phyloP scores from a whole-genome alignment of 345 rosid species.

The Hypericum perforatum region DNA sequence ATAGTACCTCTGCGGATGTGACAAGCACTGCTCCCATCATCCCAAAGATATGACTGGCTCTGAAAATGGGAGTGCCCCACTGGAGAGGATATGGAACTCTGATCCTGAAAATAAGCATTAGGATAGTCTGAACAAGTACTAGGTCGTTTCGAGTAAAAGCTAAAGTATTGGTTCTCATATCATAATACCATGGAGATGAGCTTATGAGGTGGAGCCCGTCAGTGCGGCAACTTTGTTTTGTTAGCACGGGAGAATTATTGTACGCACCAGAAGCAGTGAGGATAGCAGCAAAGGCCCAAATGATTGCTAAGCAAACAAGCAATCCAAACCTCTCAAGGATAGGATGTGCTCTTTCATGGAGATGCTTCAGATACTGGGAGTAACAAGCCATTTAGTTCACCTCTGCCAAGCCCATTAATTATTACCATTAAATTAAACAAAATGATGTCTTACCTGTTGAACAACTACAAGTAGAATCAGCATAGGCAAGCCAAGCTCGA shows the following conservation, averaged over 20 bases:
- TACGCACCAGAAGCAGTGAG: conserved; percentile 91
- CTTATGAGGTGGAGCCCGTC: conserved; percentile 65
- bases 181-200: conserved; percentile 72
- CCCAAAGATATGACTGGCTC: conserved; percentile 90
- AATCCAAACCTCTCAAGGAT: conserved; percentile 78
- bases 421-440: background rate
- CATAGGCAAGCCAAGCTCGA: conserved; percentile 94
- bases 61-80: conserved; percentile 94
- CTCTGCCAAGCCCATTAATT: background rate
- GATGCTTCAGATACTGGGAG: conserved; percentile 54
- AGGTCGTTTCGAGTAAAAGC: conserved; percentile 1
- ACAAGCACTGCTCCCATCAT: conserved; percentile 95
- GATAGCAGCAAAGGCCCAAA: conserved; percentile 92
- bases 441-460: conserved; percentile 41
- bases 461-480: conserved; percentile 55
- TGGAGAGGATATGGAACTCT: conserved; percentile 89
- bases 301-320: conserved; percentile 63
- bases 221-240: conserved; percentile 70
- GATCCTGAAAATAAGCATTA: conserved; percentile 46
- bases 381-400: conserved; percentile 12
- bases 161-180: conserved; percentile 1
- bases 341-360: conserved; percentile 18
- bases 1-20: conserved; percentile 74
- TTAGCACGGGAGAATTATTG: conserved; percentile 48
- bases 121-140: background rate